Evolutionary conservation across 306 rosid species (phyloP).

Genomic region (Astragalus membranaceus): DNA sequence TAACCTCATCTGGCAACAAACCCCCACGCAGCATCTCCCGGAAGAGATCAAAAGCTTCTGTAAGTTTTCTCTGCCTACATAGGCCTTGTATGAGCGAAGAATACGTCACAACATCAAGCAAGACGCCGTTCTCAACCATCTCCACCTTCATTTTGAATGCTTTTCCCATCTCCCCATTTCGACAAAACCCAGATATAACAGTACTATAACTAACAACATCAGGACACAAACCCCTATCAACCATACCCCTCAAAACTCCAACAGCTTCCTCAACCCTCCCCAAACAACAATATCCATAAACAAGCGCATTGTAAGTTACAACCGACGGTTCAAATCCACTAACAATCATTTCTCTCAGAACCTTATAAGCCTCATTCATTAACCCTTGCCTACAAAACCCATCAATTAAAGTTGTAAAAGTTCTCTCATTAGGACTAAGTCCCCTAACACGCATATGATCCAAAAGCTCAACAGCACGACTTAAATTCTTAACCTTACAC

Average conservation of each 20-base stretch:
- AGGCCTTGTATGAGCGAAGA: constrained; percentile 84
- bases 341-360: constrained; percentile 61
- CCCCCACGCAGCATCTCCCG: constrained; percentile 53
- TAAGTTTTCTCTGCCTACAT: constrained; percentile 51
- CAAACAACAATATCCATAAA: constrained; percentile 65
- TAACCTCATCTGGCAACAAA: constrained; percentile 58
- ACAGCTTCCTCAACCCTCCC: constrained; percentile 70
- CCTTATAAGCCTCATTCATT: constrained; percentile 52
- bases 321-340: constrained; percentile 68
- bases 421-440: constrained; percentile 67
- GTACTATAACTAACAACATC: constrained; percentile 86
- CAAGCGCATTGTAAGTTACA: constrained; percentile 68
- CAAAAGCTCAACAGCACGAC: constrained; percentile 59
- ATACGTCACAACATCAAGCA: constrained; percentile 60
- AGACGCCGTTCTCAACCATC: constrained; percentile 64
- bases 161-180: constrained; percentile 53
- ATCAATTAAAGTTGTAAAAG: constrained; percentile 68
- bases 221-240: constrained; percentile 51
- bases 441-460: constrained; percentile 67
- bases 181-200: constrained; percentile 67
- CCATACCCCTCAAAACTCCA: constrained; percentile 48
- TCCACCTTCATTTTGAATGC: constrained; percentile 61
- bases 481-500: constrained; percentile 79
- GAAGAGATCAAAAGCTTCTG: constrained; percentile 66
- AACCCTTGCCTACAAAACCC: constrained; percentile 76